A percentile compares a stretch with the other conserved stretches of the same genome.
phyloP scores from a whole-genome alignment of 2,329 filamentous ascomycete genomes.

The Aureobasidium sp. region DNA sequence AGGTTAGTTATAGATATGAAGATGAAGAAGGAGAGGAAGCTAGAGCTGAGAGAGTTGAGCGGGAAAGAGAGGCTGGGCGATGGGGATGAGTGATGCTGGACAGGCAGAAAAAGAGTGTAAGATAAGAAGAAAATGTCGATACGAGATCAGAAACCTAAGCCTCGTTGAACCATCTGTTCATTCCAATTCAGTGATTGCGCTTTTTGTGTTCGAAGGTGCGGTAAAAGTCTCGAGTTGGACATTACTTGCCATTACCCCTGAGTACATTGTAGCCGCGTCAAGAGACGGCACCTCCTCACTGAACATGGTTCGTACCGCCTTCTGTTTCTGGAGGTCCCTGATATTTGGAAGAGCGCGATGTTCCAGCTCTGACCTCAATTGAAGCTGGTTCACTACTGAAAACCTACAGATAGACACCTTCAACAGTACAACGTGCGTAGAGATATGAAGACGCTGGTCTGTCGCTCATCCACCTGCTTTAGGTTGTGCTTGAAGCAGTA shows the following conservation, averaged over 20 bases:
- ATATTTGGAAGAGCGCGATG: too few species aligned
- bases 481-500: too few species aligned
- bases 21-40: slow-evolving; percentile 36
- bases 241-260: not conserved
- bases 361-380: too few species aligned
- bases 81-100: slow-evolving; percentile 23
- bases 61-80: slow-evolving; percentile 49
- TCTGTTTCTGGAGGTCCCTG: too few species aligned
- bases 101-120: not conserved
- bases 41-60: slow-evolving; percentile 33
- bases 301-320: too few species aligned
- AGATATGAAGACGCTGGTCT: too few species aligned
- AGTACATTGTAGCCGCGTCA: not conserved
- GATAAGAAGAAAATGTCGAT: not conserved
- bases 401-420: too few species aligned
- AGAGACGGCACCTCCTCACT: not conserved
- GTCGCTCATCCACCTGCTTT: too few species aligned
- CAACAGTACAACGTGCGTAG: too few species aligned
- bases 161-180: not conserved
- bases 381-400: too few species aligned
- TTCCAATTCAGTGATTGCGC: not conserved
- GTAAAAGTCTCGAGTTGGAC: not conserved
- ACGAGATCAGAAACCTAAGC: too few species aligned
- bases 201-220: not conserved
- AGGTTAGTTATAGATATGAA: slow-evolving; percentile 30